Conservation (phyloP, 2,329 filamentous ascomycete genomes). For the Dactylella cylindrospora region DNA sequence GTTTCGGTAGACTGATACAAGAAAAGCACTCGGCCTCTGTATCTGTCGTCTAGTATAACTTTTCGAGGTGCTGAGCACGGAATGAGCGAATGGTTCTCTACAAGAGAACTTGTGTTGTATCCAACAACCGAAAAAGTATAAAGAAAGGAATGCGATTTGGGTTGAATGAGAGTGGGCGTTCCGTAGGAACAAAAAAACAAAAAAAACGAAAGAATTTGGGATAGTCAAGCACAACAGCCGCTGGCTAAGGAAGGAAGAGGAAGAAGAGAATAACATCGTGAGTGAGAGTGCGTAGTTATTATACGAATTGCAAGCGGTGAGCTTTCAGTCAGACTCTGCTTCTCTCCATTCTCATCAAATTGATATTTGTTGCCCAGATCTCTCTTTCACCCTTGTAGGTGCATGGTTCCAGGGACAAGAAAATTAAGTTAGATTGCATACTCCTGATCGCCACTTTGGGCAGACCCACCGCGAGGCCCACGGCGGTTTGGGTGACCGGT, state of each 20-base stretch:
- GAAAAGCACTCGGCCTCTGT: slow-evolving; percentile 43
- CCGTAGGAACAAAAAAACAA: slow-evolving; percentile 37
- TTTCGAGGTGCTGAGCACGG: slow-evolving; percentile 15
- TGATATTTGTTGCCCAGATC: slow-evolving; percentile 21
- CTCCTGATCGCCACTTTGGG: slow-evolving; percentile 40
- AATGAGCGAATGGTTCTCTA: slow-evolving; percentile 40
- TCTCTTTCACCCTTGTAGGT: no score
- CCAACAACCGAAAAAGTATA: slow-evolving; percentile 37
- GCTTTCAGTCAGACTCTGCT: no score
- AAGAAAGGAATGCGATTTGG: slow-evolving; percentile 2
- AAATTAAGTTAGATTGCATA: slow-evolving; percentile 40
- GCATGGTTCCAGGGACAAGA: slow-evolving; percentile 23
- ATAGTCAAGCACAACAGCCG: slow-evolving; percentile 43
- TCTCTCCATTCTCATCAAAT: background rate
- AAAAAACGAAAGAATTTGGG: slow-evolving; percentile 27
- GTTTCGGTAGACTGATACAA: slow-evolving; percentile 34
- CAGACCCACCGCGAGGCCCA: slow-evolving; percentile 12
- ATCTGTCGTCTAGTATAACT: slow-evolving; percentile 15
- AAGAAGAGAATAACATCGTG: slow-evolving; percentile 7
- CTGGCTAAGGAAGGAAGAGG: slow-evolving; percentile 32
- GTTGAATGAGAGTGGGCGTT: slow-evolving; percentile 40
- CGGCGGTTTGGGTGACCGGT: slow-evolving; percentile 10
- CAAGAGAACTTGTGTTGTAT: slow-evolving; percentile 44
- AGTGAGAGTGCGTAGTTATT: slow-evolving; percentile 14
- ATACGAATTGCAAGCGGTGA: slow-evolving; percentile 3